These are phyloP conservation scores for Sporopachydermia cereana DNA, from an alignment of 1,139 yeast genomes.

Conservation along the genomic window DNA sequence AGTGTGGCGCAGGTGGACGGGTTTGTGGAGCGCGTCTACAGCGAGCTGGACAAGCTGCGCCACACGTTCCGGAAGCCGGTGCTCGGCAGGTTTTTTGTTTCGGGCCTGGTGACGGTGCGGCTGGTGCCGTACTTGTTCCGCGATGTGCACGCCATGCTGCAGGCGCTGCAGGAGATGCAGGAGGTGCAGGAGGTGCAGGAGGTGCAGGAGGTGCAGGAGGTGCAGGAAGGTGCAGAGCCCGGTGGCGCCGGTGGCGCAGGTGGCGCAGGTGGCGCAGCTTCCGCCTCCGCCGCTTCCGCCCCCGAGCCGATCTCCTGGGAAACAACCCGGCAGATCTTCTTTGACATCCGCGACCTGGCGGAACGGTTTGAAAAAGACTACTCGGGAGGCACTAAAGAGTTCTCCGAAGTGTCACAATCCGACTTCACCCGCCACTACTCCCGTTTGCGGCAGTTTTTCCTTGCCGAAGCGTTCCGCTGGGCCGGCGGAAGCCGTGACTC, in stretches of 20 bases:
- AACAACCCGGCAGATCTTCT: not conserved
- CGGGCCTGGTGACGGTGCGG: not conserved
- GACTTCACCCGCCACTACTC: not conserved
- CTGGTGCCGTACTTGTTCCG: slow-evolving; percentile 1
- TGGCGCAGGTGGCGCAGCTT: not conserved
- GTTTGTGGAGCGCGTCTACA: not conserved
- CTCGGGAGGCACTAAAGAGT: not conserved
- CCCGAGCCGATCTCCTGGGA: not conserved
- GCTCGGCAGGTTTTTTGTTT: not conserved
- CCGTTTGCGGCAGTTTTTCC: not conserved
- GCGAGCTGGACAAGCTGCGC: not conserved
- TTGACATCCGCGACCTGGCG: not conserved
- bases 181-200: too few relatives aligned
- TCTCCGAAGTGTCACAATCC: not conserved
- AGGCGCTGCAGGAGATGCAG: not conserved
- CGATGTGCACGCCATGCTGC: not conserved
- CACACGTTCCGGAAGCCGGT: not conserved
- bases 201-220: not conserved
- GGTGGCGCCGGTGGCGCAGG: too few relatives aligned
- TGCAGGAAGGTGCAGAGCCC: not conserved
- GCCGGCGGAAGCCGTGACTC: not conserved
- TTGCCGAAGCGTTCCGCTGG: not conserved
- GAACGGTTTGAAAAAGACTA: not conserved
- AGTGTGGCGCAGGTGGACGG: not conserved
- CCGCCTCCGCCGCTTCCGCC: not conserved